Evolutionary conservation across 169 alveolate species (phyloP).

Genomic region (Cryptosporidium muris): DNA sequence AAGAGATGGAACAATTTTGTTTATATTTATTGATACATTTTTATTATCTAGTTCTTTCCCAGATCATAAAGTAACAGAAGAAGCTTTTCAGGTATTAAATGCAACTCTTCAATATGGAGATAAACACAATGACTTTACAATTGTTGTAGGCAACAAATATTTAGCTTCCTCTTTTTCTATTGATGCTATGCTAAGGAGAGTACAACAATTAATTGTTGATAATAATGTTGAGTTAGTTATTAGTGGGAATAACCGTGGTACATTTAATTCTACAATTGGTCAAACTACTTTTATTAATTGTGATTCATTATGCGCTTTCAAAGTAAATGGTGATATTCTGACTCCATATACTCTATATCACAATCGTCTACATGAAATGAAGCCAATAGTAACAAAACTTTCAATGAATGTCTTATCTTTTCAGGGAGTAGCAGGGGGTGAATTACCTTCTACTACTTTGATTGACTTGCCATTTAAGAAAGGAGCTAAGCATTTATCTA

Average conservation of each 20-base stretch:
- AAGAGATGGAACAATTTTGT: constrained; percentile 69
- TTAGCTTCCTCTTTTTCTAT: constrained; percentile 66
- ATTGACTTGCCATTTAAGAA: constrained; percentile 62
- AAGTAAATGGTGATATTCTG: constrained; percentile 47
- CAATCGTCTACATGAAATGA: constrained; percentile 15
- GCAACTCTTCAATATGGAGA: constrained; percentile 63
- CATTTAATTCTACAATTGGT: constrained; percentile 55
- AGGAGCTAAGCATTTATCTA: constrained; percentile 67
- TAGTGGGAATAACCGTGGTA: constrained; percentile 47
- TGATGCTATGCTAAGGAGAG: constrained; percentile 56
- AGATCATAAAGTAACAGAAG: constrained; percentile 60
- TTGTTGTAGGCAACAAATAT: constrained; percentile 66
- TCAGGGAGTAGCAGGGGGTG: constrained; percentile 71
- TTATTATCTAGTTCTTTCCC: constrained; percentile 67
- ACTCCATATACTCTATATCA: constrained; percentile 58
- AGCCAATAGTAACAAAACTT: constrained; percentile 46
- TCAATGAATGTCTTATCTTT: constrained; percentile 17
- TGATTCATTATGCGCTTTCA: constrained; percentile 64
- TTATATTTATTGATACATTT: constrained; percentile 68
- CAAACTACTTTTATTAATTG: constrained; percentile 51
- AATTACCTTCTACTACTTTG: constrained; percentile 43
- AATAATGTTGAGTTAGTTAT: constrained; percentile 65
- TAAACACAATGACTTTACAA: constrained; percentile 47
- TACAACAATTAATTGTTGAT: constrained; percentile 55
- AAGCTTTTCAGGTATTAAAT: constrained; percentile 52